Conservation (phyloP, 1,139 yeast species). For the Kurtzmaniella quercitrusa region DNA sequence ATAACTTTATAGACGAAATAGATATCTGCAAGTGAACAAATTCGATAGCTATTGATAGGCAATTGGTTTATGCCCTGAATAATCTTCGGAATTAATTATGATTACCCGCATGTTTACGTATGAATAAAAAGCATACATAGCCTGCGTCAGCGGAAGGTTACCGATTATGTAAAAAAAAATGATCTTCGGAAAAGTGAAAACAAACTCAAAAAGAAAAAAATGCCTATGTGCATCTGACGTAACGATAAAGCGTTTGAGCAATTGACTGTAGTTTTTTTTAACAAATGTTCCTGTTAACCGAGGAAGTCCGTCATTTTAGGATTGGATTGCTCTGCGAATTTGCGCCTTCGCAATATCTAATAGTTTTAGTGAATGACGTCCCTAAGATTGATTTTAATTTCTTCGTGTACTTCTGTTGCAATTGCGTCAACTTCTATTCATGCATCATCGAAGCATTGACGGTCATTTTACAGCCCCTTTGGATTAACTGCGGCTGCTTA, state of each 20-base stretch:
- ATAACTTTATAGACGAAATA: background rate
- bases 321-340: background rate
- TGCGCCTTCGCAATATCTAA: background rate
- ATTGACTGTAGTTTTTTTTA: too few relatives aligned
- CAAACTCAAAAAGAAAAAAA: background rate
- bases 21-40: background rate
- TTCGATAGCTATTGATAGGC: background rate
- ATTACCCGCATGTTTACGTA: background rate
- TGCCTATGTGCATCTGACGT: background rate
- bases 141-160: background rate
- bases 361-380: too few relatives aligned
- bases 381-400: too few relatives aligned
- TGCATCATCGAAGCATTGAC: background rate
- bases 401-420: too few relatives aligned
- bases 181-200: background rate
- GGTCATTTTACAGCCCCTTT: background rate
- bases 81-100: background rate
- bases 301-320: too few relatives aligned
- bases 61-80: background rate
- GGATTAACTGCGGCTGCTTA: background rate
- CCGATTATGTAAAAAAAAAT: background rate
- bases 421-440: background rate
- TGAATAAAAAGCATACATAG: too few relatives aligned
- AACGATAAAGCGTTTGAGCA: too few relatives aligned
- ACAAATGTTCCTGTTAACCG: too few relatives aligned